Percentiles rank a stretch among this genome's conserved stretches.
Evolutionary conservation across 495 filamentous ascomycete genomes (phyloP).

Genomic region (Penicillium maclennaniae): DNA sequence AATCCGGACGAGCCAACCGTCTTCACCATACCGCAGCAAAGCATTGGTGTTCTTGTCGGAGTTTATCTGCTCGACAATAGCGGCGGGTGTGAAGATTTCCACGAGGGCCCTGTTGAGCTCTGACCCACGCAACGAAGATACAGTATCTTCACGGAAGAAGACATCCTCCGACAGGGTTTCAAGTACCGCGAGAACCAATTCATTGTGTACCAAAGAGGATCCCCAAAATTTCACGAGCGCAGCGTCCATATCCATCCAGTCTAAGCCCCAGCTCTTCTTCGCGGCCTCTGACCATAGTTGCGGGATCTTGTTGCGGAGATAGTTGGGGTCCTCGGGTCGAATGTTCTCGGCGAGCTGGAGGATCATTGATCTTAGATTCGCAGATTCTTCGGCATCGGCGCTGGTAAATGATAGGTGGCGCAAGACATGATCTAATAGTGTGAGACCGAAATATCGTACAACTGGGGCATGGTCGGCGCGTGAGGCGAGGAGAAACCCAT

Average conservation of each 20-base stretch:
- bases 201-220: conserved; percentile 67
- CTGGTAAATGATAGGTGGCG: conserved; percentile 74
- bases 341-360: conserved; percentile 73
- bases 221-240: conserved; percentile 78
- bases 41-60: conserved; percentile 60
- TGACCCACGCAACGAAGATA: conserved; percentile 74
- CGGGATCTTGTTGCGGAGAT: conserved; percentile 90
- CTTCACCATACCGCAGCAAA: conserved; percentile 65
- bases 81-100: conserved; percentile 82
- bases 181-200: conserved; percentile 75
- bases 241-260: conserved; percentile 94
- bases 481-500: conserved; percentile 80
- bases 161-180: conserved; percentile 95
- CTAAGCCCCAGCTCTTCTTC: conserved; percentile 84
- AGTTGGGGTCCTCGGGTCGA: conserved; percentile 69
- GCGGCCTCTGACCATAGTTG: conserved; percentile 92
- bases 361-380: conserved; percentile 66
- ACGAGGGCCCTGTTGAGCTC: conserved; percentile 83
- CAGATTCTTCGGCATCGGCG: conserved; percentile 54
- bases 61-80: conserved; percentile 68
- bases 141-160: conserved; percentile 83
- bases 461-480: conserved; percentile 67
- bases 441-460: conserved; percentile 89
- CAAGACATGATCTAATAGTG: conserved; percentile 82
- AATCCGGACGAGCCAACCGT: conserved; percentile 83